These are phyloP conservation scores for Rhizophagus clarus DNA, from an alignment of 192 early-diverging fungal species.

Conservation along the genomic window DNA sequence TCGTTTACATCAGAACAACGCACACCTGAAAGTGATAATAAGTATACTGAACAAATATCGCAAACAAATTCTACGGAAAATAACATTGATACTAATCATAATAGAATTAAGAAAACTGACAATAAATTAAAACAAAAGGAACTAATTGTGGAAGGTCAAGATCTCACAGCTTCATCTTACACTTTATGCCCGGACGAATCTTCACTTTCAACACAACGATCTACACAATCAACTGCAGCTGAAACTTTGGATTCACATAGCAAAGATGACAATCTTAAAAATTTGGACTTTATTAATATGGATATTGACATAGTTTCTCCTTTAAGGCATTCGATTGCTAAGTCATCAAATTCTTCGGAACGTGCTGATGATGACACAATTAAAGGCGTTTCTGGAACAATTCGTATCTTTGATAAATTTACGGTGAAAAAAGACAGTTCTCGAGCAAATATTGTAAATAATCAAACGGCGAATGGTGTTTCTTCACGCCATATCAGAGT, in stretches of 20 bases:
- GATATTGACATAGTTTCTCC: background rate
- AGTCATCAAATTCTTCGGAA: slow-evolving; percentile 12
- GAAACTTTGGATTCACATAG: background rate
- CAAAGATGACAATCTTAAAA: background rate
- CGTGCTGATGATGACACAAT: slow-evolving; percentile 25
- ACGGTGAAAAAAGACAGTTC: background rate
- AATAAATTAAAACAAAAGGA: background rate
- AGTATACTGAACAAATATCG: background rate
- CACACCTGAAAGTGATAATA: background rate
- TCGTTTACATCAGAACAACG: background rate
- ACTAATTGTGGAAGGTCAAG: background rate
- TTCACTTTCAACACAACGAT: background rate
- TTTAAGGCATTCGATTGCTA: slow-evolving; percentile 17
- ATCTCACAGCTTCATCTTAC: background rate
- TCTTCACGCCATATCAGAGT: background rate
- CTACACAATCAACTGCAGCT: background rate
- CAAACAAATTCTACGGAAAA: background rate
- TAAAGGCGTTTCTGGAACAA: slow-evolving; percentile 11
- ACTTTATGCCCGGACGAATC: slow-evolving; percentile 2
- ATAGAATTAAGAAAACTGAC: background rate
- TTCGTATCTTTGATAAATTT: slow-evolving; percentile 16
- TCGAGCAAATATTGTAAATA: background rate
- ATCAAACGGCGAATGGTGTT: background rate
- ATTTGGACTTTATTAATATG: background rate
- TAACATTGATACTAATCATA: background rate